phyloP scores from a whole-genome alignment of 2,329 filamentous ascomycete genomes.

The Colletotrichum higginsianum region DNA sequence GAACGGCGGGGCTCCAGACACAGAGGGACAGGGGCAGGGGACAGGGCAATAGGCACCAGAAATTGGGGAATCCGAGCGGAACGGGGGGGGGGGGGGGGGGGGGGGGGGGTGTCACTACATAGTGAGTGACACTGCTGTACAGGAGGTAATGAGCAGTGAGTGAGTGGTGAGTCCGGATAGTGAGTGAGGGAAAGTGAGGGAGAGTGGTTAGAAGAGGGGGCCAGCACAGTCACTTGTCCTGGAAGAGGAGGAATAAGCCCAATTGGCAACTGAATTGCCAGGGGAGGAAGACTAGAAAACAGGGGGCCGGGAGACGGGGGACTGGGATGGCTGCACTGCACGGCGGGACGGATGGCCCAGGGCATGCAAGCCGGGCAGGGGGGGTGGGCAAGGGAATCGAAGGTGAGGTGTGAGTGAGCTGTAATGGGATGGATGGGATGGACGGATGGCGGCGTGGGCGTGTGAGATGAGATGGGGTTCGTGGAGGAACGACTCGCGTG shows the following conservation, averaged over 20 bases:
- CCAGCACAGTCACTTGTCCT: background rate
- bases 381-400: background rate
- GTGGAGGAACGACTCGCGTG: background rate
- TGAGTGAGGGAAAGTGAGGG: background rate
- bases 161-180: background rate
- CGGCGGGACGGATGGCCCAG: slow-evolving; percentile 22
- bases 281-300: background rate
- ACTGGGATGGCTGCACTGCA: slow-evolving; percentile 8
- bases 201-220: background rate
- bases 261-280: background rate
- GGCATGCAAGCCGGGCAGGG: background rate
- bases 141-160: background rate
- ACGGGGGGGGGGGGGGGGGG: slow-evolving; percentile 1
- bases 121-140: too few species aligned
- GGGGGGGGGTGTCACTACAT: too few species aligned
- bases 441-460: background rate
- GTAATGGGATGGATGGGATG: background rate
- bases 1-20: background rate
- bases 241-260: background rate
- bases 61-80: slow-evolving; percentile 33
- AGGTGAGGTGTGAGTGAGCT: slow-evolving; percentile 3
- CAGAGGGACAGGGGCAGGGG: background rate
- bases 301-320: background rate
- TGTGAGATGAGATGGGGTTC: slow-evolving; percentile 15
- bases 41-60: slow-evolving; percentile 24